Percentiles rank a stretch among this genome's conserved stretches.
Evolutionary conservation across 2,329 filamentous ascomycete species (phyloP).

Genomic region (Aspergillus ochraceus): DNA sequence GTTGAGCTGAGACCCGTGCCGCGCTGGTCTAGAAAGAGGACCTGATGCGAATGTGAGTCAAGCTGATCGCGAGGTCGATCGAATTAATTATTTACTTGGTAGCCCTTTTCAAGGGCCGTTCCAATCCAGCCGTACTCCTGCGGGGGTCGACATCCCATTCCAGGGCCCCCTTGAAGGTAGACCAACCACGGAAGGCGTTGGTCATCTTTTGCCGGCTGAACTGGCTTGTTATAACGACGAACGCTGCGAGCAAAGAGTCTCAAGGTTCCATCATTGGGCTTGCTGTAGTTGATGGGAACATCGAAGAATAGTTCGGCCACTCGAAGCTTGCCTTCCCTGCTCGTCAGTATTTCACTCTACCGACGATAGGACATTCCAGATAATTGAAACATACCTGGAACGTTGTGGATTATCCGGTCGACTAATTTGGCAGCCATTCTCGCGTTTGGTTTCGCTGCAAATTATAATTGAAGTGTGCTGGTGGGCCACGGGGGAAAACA

Average conservation of each 20-base stretch:
- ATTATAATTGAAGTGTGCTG: too few species aligned
- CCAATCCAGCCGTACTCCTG: constrained; percentile 72
- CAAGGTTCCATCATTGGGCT: constrained; percentile 61
- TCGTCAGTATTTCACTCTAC: constrained; percentile 3
- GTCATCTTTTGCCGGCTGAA: constrained; percentile 45
- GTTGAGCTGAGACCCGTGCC: constrained; percentile 84
- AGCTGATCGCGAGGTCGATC: background rate
- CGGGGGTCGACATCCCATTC: constrained; percentile 72
- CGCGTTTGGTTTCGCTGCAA: background rate
- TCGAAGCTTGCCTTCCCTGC: constrained; percentile 63
- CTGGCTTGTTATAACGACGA: constrained; percentile 57
- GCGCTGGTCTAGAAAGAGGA: constrained; percentile 84
- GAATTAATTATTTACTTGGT: constrained; percentile 58
- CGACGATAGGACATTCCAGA: background rate
- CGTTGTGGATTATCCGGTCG: constrained; percentile 36
- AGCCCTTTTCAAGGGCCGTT: constrained; percentile 72
- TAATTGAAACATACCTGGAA: constrained; percentile 32
- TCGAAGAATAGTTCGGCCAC: constrained; percentile 84
- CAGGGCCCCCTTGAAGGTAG: constrained; percentile 84
- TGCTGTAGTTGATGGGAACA: constrained; percentile 76
- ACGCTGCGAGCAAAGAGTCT: constrained; percentile 77
- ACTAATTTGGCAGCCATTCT: constrained; percentile 40
- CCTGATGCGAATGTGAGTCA: constrained; percentile 25
- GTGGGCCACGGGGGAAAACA: background rate
- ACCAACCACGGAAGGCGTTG: constrained; percentile 61